A percentile compares a stretch with the other conserved stretches of the same genome.
Evolutionary conservation across 2,329 filamentous ascomycete species (phyloP).

Genomic region (Cordyceps sp.): DNA sequence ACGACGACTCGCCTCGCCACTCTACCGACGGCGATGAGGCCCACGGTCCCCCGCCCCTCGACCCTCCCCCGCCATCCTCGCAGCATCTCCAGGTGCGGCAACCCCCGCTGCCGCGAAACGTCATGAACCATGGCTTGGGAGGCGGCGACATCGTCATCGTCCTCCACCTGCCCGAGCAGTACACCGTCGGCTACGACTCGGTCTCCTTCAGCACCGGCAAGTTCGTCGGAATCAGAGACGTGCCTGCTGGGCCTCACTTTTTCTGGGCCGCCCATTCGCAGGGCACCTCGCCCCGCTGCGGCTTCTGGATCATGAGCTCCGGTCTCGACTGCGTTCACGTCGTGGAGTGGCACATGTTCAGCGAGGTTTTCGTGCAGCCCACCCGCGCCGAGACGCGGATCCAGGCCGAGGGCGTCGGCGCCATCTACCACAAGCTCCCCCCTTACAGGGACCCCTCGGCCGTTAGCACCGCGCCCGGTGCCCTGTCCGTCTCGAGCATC

Average conservation of each 20-base stretch:
- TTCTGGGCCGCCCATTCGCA: conserved; percentile 38
- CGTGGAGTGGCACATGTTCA: conserved; percentile 38
- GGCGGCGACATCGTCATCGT: conserved; percentile 35
- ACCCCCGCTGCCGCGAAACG: conserved; percentile 4
- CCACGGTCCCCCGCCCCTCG: conserved; percentile 15
- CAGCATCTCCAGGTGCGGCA: conserved; percentile 1
- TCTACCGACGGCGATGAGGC: conserved; percentile 4
- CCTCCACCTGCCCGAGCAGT: conserved; percentile 30
- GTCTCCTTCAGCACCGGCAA: conserved; percentile 27
- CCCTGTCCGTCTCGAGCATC: conserved; percentile 6
- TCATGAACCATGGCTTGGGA: conserved; percentile 12
- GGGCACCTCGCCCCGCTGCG: conserved; percentile 31
- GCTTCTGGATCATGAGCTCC: conserved; percentile 36
- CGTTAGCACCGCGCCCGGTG: conserved; percentile 5
- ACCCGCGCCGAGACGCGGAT: conserved; percentile 26
- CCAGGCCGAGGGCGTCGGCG: conserved; percentile 22
- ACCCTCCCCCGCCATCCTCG: conserved; percentile 5
- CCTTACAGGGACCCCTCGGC: conserved; percentile 24
- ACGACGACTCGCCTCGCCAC: conserved; percentile 4
- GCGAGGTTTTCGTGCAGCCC: conserved; percentile 35
- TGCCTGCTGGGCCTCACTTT: conserved; percentile 40
- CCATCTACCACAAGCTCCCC: conserved; percentile 23
- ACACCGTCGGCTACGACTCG: conserved; percentile 36
- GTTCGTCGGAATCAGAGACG: conserved; percentile 35
- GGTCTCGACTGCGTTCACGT: conserved; percentile 21